Evolutionary conservation across 2,329 filamentous ascomycete genomes (phyloP).

Genomic region (Cercospora zeina): DNA sequence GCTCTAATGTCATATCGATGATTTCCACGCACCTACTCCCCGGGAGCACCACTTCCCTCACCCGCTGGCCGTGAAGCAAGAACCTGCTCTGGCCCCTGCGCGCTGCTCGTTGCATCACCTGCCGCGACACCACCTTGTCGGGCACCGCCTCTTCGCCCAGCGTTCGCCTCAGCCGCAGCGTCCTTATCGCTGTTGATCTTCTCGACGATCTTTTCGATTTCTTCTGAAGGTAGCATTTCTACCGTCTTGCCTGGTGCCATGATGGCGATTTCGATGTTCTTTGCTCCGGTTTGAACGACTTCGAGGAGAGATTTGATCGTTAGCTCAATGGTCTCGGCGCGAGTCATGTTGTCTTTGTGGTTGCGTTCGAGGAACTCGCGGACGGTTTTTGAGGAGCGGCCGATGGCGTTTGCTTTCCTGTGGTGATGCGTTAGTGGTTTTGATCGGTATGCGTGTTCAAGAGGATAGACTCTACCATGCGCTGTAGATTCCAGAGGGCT

Average conservation of each 20-base stretch:
- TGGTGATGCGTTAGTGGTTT: slow-evolving; percentile 25
- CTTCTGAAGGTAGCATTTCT: slow-evolving; percentile 91
- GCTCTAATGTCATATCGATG: background rate
- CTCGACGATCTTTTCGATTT: slow-evolving; percentile 97
- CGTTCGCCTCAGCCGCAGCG: slow-evolving; percentile 77
- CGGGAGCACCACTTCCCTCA: slow-evolving; percentile 32
- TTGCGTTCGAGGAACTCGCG: slow-evolving; percentile 98
- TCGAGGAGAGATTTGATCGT: slow-evolving; percentile 98
- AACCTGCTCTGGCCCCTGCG: slow-evolving; percentile 39
- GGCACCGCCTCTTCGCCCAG: slow-evolving; percentile 74
- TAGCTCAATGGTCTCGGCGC: slow-evolving; percentile 91
- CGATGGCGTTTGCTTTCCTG: slow-evolving; percentile 99
- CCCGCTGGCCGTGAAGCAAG: slow-evolving; percentile 41
- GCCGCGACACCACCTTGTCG: slow-evolving; percentile 40
- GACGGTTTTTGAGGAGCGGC: slow-evolving; percentile 97
- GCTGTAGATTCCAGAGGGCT: slow-evolving; percentile 98
- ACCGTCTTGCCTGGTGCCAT: slow-evolving; percentile 91
- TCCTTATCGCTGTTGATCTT: slow-evolving; percentile 99
- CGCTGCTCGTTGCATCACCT: slow-evolving; percentile 29
- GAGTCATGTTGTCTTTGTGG: slow-evolving; percentile 97
- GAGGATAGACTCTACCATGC: slow-evolving; percentile 72
- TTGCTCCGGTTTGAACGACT: slow-evolving; percentile 96
- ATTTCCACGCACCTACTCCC: slow-evolving; percentile 20
- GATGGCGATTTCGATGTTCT: slow-evolving; percentile 99
- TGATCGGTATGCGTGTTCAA: slow-evolving; percentile 10